phyloP scores from a whole-genome alignment of 352 stramenopile species.

The Phytophthora foliorum region DNA sequence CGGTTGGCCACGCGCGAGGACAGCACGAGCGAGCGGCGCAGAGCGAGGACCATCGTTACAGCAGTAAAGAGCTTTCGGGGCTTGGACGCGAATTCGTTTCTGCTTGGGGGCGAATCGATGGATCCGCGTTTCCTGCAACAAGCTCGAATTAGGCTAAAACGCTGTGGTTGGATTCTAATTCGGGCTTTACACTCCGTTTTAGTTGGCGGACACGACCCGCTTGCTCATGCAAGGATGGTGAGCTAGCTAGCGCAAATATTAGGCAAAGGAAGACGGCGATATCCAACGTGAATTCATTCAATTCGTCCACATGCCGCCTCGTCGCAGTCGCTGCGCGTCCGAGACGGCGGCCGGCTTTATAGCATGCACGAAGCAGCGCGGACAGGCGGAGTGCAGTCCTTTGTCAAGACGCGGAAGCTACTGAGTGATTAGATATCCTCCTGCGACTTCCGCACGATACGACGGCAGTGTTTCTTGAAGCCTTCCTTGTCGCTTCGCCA shows the following conservation, averaged over 20 bases:
- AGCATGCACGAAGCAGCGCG: constrained; percentile 17
- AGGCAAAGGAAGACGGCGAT: constrained; percentile 7
- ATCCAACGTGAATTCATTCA: constrained; percentile 37
- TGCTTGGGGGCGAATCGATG: constrained; percentile 29
- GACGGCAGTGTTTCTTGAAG: constrained; percentile 95
- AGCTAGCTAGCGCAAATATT: too few relatives aligned
- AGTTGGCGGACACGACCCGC: not conserved
- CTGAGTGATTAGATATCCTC: constrained; percentile 88
- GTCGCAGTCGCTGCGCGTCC: constrained; percentile 10
- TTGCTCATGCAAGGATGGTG: constrained; percentile 14
- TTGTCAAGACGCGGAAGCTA: constrained; percentile 3
- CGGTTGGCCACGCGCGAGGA: constrained; percentile 41
- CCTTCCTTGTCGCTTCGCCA: constrained; percentile 93
- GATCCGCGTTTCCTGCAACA: not conserved
- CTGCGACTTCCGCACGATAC: constrained; percentile 93
- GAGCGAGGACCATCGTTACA: constrained; percentile 63
- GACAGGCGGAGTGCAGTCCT: not conserved
- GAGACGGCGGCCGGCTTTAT: constrained; percentile 35
- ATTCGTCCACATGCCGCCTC: constrained; percentile 10
- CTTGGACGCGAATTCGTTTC: constrained; percentile 31
- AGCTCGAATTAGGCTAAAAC: too few relatives aligned
- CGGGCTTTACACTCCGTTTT: too few relatives aligned
- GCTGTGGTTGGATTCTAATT: too few relatives aligned
- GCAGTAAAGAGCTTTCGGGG: constrained; percentile 40
- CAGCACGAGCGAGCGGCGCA: constrained; percentile 61